These are phyloP conservation scores for Jacaranda mimosifolia DNA, from an alignment of 257 asterid genomes.

Conservation along the genomic window DNA sequence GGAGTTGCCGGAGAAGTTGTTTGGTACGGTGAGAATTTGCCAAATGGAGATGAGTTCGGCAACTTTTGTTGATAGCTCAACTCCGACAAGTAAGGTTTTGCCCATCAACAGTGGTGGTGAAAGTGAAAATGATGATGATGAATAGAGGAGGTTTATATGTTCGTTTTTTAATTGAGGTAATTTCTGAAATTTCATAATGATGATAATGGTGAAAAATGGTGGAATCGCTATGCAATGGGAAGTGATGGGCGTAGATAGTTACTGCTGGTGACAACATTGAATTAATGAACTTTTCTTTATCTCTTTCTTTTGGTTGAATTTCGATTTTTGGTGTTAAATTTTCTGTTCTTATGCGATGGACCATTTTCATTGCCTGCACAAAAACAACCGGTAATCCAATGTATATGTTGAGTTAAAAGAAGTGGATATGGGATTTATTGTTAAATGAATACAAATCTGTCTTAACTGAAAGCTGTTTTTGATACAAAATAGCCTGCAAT, in stretches of 20 bases:
- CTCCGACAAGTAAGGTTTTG: slow-evolving; percentile 40
- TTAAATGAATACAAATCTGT: not conserved
- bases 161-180: slow-evolving; percentile 5
- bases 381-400: not conserved
- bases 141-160: not conserved
- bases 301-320: not conserved
- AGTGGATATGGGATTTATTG: not conserved
- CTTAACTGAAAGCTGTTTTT: not conserved
- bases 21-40: slow-evolving; percentile 85
- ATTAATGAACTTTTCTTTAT: not conserved
- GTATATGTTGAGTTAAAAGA: not conserved
- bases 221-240: slow-evolving; percentile 18
- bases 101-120: slow-evolving; percentile 50
- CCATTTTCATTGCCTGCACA: slow-evolving; percentile 9
- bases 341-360: not conserved
- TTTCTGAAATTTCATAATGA: slow-evolving; percentile 24
- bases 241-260: slow-evolving; percentile 29
- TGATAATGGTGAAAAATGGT: slow-evolving; percentile 16
- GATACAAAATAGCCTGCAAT: not conserved
- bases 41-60: slow-evolving; percentile 95
- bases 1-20: slow-evolving; percentile 83
- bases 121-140: slow-evolving; percentile 55
- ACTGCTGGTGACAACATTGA: not conserved
- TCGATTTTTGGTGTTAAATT: not conserved
- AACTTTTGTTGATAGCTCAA: slow-evolving; percentile 56